These are phyloP conservation scores for Neurospora sp. DNA, from an alignment of 495 filamentous ascomycete genomes.

Conservation along the genomic window DNA sequence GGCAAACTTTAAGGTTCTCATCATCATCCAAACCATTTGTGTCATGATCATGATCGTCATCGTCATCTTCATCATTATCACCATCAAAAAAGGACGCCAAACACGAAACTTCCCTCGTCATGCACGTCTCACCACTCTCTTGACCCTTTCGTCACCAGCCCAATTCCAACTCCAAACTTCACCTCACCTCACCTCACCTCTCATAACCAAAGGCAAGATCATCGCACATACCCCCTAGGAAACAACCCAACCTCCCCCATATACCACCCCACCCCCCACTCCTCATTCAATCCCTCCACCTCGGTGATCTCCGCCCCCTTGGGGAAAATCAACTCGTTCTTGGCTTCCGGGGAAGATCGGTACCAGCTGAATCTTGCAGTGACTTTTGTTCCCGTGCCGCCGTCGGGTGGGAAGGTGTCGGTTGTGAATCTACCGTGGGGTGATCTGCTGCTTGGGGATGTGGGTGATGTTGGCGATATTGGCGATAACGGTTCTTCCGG, in stretches of 20 bases:
- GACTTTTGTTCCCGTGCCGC: conserved; percentile 53
- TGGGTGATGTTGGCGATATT: not conserved
- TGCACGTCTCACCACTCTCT: no score
- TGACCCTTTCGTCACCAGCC: no score
- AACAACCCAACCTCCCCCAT: conserved; percentile 66
- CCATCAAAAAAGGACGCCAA: no score
- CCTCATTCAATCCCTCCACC: conserved; percentile 71
- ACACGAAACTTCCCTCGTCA: no score
- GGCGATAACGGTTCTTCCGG: not conserved
- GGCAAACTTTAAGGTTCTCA: not conserved
- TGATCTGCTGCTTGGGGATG: not conserved
- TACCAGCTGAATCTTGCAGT: conserved; percentile 64
- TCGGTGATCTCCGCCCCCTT: conserved; percentile 72
- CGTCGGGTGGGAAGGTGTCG: conserved; percentile 55
- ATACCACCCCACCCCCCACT: conserved; percentile 79
- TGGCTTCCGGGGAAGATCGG: conserved; percentile 40
- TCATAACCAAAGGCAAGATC: no score
- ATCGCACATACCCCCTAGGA: conserved; percentile 57
- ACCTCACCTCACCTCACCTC: conserved; percentile 1
- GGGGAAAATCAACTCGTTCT: conserved; percentile 75
- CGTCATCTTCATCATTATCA: not conserved
- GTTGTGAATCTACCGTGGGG: conserved; percentile 5
- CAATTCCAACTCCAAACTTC: not conserved
- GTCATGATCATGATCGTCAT: not conserved
- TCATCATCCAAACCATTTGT: not conserved